Evolutionary conservation across 345 rosid genomes (phyloP), one percentile per base, ranked within the genome.

Genomic region (Salix exigua): DNA sequence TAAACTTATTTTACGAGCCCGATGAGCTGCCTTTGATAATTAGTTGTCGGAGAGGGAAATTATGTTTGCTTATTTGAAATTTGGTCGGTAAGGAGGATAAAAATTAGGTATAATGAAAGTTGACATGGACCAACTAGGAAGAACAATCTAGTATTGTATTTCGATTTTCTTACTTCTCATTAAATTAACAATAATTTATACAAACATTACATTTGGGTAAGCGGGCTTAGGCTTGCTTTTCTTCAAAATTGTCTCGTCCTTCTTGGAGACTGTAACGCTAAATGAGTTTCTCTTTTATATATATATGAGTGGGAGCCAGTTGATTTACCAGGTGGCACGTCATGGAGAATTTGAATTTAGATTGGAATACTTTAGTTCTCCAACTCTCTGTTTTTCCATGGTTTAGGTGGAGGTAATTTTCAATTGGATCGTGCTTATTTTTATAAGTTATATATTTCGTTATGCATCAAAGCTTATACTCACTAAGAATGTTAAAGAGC

Each of bases 41-140:
- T n/a, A n/a, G 63, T n/a, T 58, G 63, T 10, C 46, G 46, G 46
- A 42, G 46, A 42, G 14, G 28, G 63, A 58, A 23, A n/a, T n/a
- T n/a, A 23, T 23, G 28, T n/a, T 12, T 23, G 28, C 23, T n/a
- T 1, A 58, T 58, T n/a, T 58, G 63, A 7, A 64, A 11, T 63
- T 79, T 4, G 64, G 70, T 42, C 65, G 5, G 64, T 63, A 80
- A 69, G 71, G 25, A 28, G 25, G 30, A 37, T 42, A 6, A 5
- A 38, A 50, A 77, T 80, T 77, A 74, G 79, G 83, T 68, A 33
- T 26, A 78, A 77, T 73, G 70, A 28, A 60, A 31, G n/a, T 33
- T 37, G 28, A 23, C 63, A 51, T 19, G 3, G 21, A 18, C 23
- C 58, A 2, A 51, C n/a, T 2, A 51, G 11, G n/a, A 19, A 51